These are phyloP conservation scores for Sporormia fimetaria DNA, from an alignment of 495 filamentous ascomycete species.

Conservation along the genomic window DNA sequence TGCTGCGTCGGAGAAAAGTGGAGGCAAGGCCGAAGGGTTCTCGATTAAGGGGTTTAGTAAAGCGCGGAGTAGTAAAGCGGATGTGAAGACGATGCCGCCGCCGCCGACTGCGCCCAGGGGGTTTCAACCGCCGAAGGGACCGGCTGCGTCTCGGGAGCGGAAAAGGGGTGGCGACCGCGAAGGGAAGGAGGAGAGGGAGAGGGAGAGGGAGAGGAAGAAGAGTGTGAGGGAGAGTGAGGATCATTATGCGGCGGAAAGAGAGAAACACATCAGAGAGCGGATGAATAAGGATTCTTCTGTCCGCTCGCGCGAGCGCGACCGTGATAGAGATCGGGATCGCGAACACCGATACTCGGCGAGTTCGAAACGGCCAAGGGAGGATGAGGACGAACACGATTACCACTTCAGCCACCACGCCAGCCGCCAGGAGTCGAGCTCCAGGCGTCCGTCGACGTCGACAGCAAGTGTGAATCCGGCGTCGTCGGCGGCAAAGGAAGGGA, in stretches of 20 bases:
- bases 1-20: not conserved
- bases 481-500: not conserved
- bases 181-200: no score
- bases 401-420: slow-evolving; percentile 1
- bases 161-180: no score
- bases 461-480: not conserved
- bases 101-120: slow-evolving; percentile 16
- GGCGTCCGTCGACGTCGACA: not conserved
- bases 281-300: no score
- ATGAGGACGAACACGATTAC: not conserved
- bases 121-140: slow-evolving; percentile 26
- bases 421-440: not conserved
- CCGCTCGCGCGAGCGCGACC: no score
- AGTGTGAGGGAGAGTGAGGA: no score
- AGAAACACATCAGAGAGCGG: no score
- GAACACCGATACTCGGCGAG: no score
- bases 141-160: slow-evolving; percentile 19
- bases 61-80: slow-evolving; percentile 4
- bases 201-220: no score
- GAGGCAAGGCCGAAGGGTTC: slow-evolving; percentile 30
- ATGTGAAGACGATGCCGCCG: slow-evolving; percentile 14
- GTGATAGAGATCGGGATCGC: slow-evolving; percentile 2
- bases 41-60: slow-evolving; percentile 31
- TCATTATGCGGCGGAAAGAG: no score
- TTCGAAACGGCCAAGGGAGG: not conserved